Conservation (phyloP, 2,329 filamentous ascomycete genomes). For the Alternaria gansuensis region DNA sequence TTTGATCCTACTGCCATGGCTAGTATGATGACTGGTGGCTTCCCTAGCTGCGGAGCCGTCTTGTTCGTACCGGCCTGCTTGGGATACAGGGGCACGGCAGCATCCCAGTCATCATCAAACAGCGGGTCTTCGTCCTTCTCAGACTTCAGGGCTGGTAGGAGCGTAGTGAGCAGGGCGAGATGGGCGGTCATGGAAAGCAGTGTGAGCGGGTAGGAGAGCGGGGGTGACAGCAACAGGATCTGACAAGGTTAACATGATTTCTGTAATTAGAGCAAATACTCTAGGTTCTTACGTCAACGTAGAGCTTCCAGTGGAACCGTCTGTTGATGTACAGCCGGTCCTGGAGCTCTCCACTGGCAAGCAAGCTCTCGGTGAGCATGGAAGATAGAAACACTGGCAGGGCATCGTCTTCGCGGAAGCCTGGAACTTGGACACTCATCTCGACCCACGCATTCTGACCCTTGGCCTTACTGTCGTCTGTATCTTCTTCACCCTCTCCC, state of each 20-base stretch:
- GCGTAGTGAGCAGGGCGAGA: constrained; percentile 87
- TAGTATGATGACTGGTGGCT: constrained; percentile 88
- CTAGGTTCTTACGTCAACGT: constrained; percentile 77
- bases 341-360: constrained; percentile 72
- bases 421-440: constrained; percentile 89
- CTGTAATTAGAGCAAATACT: neutral
- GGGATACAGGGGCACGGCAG: constrained; percentile 78
- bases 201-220: constrained; percentile 90
- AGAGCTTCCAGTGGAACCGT: constrained; percentile 95
- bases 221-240: constrained; percentile 93
- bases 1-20: constrained; percentile 87
- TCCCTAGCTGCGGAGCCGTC: constrained; percentile 46
- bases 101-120: constrained; percentile 98
- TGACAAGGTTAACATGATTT: constrained; percentile 50
- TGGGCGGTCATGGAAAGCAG: constrained; percentile 93
- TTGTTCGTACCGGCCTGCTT: constrained; percentile 48
- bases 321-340: constrained; percentile 84
- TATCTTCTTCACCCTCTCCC: constrained; percentile 45
- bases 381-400: constrained; percentile 85
- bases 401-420: constrained; percentile 88
- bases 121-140: constrained; percentile 94
- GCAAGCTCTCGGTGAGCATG: constrained; percentile 87
- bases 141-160: constrained; percentile 83
- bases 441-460: constrained; percentile 81
- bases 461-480: constrained; percentile 43